These are phyloP conservation scores for Fusarium caatingaense DNA, from an alignment of 2,329 filamentous ascomycete genomes.

Conservation along the genomic window DNA sequence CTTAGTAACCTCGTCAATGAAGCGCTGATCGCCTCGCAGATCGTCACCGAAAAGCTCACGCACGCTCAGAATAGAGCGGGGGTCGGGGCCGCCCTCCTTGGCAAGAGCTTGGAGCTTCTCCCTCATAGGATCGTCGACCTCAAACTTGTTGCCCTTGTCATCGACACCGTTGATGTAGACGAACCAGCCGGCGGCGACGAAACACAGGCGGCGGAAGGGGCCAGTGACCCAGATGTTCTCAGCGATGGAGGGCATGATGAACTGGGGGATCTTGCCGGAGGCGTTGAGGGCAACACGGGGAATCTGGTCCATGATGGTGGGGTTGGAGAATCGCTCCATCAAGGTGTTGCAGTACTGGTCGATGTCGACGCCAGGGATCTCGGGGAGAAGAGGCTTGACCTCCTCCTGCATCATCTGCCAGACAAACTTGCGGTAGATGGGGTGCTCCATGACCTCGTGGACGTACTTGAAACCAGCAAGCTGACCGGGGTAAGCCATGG, in stretches of 20 bases:
- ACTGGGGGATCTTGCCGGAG: slow-evolving; percentile 66
- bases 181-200: slow-evolving; percentile 63
- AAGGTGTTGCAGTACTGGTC: slow-evolving; percentile 65
- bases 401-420: slow-evolving; percentile 67
- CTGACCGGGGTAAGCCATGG: slow-evolving; percentile 63
- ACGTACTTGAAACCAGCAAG: slow-evolving; percentile 65
- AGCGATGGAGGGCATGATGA: slow-evolving; percentile 61
- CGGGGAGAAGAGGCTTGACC: slow-evolving; percentile 63
- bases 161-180: slow-evolving; percentile 62
- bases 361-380: slow-evolving; percentile 62
- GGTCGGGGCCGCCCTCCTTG: slow-evolving; percentile 56
- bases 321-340: slow-evolving; percentile 66
- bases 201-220: slow-evolving; percentile 61
- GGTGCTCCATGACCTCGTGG: slow-evolving; percentile 64
- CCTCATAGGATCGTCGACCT: slow-evolving; percentile 61
- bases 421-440: slow-evolving; percentile 59
- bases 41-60: slow-evolving; percentile 63
- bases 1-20: slow-evolving; percentile 59
- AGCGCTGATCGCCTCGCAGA: slow-evolving; percentile 59
- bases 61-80: slow-evolving; percentile 57
- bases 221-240: slow-evolving; percentile 59
- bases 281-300: slow-evolving; percentile 63
- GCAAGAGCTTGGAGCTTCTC: slow-evolving; percentile 61
- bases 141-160: slow-evolving; percentile 57
- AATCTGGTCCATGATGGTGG: slow-evolving; percentile 66